phyloP scores from a whole-genome alignment of 495 filamentous ascomycete species.

The Lepraria neglecta region DNA sequence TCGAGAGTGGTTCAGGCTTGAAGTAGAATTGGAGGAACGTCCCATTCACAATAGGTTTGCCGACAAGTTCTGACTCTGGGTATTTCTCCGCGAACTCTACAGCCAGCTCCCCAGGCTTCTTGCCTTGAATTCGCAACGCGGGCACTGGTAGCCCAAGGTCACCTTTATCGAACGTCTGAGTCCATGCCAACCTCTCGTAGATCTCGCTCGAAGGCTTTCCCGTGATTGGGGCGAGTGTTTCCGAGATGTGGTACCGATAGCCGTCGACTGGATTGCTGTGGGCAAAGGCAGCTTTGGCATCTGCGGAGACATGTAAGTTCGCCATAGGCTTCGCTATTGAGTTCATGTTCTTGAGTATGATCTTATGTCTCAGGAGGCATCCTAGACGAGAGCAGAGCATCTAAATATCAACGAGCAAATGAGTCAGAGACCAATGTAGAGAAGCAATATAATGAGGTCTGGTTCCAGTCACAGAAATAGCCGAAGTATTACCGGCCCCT shows the following conservation, averaged over 20 bases:
- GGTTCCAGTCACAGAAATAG: neutral
- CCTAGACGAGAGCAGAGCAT: slow-evolving; percentile 7
- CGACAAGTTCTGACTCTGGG: slow-evolving; percentile 68
- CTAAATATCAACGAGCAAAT: neutral
- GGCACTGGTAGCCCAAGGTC: slow-evolving; percentile 78
- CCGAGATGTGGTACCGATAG: slow-evolving; percentile 76
- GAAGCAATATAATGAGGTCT: neutral
- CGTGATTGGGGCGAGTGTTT: slow-evolving; percentile 63
- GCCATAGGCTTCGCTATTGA: slow-evolving; percentile 7
- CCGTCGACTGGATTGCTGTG: slow-evolving; percentile 79
- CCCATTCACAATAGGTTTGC: slow-evolving; percentile 56
- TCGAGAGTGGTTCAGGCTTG: slow-evolving; percentile 51
- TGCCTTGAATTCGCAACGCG: slow-evolving; percentile 67
- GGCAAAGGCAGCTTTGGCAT: slow-evolving; percentile 40
- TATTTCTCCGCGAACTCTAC: slow-evolving; percentile 70
- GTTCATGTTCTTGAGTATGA: neutral
- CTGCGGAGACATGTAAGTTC: slow-evolving; percentile 10
- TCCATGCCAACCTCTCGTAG: slow-evolving; percentile 74
- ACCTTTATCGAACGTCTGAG: slow-evolving; percentile 77
- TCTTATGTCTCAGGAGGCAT: slow-evolving; percentile 6
- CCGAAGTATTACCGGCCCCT: slow-evolving; percentile 14
- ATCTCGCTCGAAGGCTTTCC: slow-evolving; percentile 70
- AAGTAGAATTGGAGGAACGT: slow-evolving; percentile 80
- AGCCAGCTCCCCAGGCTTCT: slow-evolving; percentile 68
- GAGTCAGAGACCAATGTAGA: slow-evolving; percentile 7